Evolutionary conservation across 2,329 filamentous ascomycete species (phyloP), one percentile per base, ranked within the genome.

Genomic region (Apiospora rasikravindrae): DNA sequence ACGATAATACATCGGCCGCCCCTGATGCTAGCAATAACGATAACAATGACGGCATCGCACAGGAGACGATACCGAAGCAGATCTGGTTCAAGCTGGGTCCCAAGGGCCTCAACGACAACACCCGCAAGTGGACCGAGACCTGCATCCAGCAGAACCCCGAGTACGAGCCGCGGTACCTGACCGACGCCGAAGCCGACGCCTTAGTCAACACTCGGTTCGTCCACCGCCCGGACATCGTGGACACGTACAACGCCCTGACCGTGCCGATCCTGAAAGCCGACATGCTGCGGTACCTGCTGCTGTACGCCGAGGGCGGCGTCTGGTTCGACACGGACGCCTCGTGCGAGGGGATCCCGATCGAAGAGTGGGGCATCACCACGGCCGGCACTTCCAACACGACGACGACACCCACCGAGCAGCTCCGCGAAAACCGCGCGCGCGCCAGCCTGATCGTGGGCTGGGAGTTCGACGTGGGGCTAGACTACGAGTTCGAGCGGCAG

Each of bases 141-240:
- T 82, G 80, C 71, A 77, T 81, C 51, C 33, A 72, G 3, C 73
- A 75, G 26, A 81, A 81, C 67, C 75, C 79, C 1, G 71, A 45
- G 5, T 80, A 78, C 68, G n/a, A 73, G 57, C 70, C 72, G 29
- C 74, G 78, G 69, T 78, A 79, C 68, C 69, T 81, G 47, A 79
- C 76, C 3, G 79, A 82, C 47, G 69, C 47, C 2, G 74, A 75
- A 0, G 76, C 69, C 29, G 75, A 77, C 45, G 92, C 92, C 75
- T 86, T 83, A 69, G 87, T 89, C 75, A 92, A 92, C 73, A 89
- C 92, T 77, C 92, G 90, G 0, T 84, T 85, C 8, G 90, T 90
- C 29, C 14, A 33, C 33, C 71, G 71, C 11, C 77, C 78, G 11
- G 76, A 77, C 16, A 71, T 80, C 45, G 76, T 78, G 11, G 72